Evolutionary conservation across 2,329 filamentous ascomycete species (phyloP), one percentile per base, ranked within the genome.

Genomic region (Endoconidiophora laricicola): DNA sequence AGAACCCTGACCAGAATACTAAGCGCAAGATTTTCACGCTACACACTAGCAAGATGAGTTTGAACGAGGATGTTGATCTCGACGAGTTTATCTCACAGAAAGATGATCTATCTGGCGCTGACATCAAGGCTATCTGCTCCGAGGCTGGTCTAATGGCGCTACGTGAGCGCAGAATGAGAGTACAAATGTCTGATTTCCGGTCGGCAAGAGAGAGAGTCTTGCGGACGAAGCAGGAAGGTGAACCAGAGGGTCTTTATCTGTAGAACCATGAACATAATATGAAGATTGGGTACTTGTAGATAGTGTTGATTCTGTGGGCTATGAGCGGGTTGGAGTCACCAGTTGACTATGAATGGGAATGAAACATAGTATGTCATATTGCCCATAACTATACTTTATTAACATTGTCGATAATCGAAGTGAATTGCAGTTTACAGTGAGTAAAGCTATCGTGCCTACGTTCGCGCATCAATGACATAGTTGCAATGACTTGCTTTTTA

Each of bases 11-110:
- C 66, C 81, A 95, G 73, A 88, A 90, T 67, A 98, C 91, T 52
- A 81, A 81, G 69, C 77, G 90, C 73, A 98, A 98, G 81, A 98
- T 98, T 62, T 98, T 98, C 68, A 88, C 83, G 12, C 78, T 98
- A 5, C 91, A 98, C 69, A 98, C 91, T 2, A 93, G 85, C 63
- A 98, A 98, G 76, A 98, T 98, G 91, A 94, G 79, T 48, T 74
- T 98, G 39, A 86, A 86, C 59, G 83, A 90, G 54, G 93, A 98
- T 58, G 91, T 98, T n/a, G 93, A 98, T 55, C 73, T 98, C 43
- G 91, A 98, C 59, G 91, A 98, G 67, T 96, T 98, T 62, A 95
- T 98, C 63, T 88, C 80, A 56, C 90, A 96, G 65, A 98, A 98
- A 74, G 91, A 98, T 60, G 93, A 98, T 60, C 73, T 98, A 6